These are phyloP conservation scores for Sodiomyces alkalinus DNA, from an alignment of 2,329 filamentous ascomycete genomes.

Conservation along the genomic window DNA sequence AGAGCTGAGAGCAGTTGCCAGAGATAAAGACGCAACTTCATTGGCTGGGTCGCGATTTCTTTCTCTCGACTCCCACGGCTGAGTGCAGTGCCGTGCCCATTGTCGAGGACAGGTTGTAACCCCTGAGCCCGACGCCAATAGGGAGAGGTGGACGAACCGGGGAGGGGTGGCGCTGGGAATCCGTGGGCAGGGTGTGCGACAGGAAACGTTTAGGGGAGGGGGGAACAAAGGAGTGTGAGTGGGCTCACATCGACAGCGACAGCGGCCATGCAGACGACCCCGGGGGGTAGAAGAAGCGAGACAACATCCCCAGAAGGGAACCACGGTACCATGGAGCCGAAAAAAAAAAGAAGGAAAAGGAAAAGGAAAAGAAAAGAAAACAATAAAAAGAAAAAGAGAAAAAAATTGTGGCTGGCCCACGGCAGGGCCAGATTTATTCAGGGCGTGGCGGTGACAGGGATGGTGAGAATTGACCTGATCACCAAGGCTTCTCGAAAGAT, in stretches of 20 bases:
- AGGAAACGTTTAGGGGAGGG: no score
- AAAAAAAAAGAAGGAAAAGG: no score
- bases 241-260: background rate
- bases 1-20: no score
- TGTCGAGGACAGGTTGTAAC: background rate
- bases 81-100: conserved; percentile 1
- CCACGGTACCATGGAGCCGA: no score
- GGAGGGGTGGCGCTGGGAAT: conserved; percentile 1
- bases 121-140: background rate
- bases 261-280: no score
- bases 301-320: no score
- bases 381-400: background rate
- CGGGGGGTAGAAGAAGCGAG: no score
- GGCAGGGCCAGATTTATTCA: background rate
- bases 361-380: conserved; percentile 1
- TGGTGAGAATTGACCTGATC: background rate
- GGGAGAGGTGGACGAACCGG: background rate
- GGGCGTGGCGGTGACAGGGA: background rate
- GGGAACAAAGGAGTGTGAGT: background rate
- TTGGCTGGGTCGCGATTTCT: no score
- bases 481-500: conserved; percentile 1
- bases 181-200: conserved; percentile 1
- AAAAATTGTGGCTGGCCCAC: background rate
- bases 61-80: conserved; percentile 1
- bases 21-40: no score